Evolutionary conservation across 371 early-diverging fungal genomes (phyloP), one percentile per base, ranked within the genome.

Genomic region (Nematocida displodere): DNA sequence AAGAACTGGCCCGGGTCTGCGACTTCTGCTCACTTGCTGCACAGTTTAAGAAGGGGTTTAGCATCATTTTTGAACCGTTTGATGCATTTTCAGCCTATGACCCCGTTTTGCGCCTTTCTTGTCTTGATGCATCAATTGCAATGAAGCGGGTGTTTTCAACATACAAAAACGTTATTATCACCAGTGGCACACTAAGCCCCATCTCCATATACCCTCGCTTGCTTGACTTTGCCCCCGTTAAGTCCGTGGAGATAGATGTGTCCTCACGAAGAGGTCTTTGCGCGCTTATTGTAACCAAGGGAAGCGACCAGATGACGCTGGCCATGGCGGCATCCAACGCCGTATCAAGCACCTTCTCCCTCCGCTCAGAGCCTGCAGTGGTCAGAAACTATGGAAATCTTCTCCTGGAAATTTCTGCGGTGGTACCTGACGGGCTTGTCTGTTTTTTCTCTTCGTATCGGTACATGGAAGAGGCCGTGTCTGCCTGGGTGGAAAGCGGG

Each of bases 381-480:
- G 97, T 97, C 17, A 87, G 99, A 64, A 99, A 99, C 83, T 99
- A 93, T 85, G 98, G 97, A 44, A 91, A 91, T 77, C 89, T 99
- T 58, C 86, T 99, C 77, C 87, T 95, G 24, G 95, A 96, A 79
- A 89, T 91, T 84, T 87, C 92, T 39, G 89, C 91, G 76, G 86
- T 89, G 46, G 93, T 94, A 0, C 99, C 99, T 0, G 99, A 99
- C 80, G 98, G 98, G 17, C 85, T 99, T 8, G 96, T 97, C 0
- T 91, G 91, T 56, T 99, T 99, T 85, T 99, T 99, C 83, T 97
- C 99, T 0, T 91, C 91, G 54, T 97, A 97, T 85, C 83, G 93
- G 22, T 97, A 96, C 82, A 92, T 99, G 95, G 97, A 97, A 82
- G 90, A 91, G 4, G 96, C 97, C 78, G 93, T 99, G 0, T 88